Conservation (phyloP, 768 basidiomycete genomes). For the Xanthoconium purpureum region DNA sequence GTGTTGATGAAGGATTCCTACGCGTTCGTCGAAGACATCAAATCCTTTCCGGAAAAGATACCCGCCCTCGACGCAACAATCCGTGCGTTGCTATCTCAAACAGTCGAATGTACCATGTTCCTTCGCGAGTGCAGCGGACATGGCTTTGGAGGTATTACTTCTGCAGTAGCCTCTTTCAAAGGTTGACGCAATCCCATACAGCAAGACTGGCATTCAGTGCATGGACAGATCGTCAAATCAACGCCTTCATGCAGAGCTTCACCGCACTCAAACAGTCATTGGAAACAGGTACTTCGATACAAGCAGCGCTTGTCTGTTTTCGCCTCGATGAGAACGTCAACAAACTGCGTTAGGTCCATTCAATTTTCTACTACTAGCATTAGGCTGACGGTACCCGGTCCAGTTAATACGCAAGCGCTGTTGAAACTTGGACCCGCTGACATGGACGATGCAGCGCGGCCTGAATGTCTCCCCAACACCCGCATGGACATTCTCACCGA, state of each 20-base stretch:
- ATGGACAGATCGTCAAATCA: conserved; percentile 22
- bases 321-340: conserved; percentile 29
- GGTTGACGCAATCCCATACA: conserved; percentile 11
- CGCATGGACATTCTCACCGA: conserved; percentile 29
- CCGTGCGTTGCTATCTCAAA: conserved; percentile 28
- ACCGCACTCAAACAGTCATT: conserved; percentile 25
- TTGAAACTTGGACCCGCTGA: conserved; percentile 27
- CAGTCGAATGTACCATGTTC: conserved; percentile 37
- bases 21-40: conserved; percentile 30
- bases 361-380: not conserved
- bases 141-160: conserved; percentile 32
- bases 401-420: conserved; percentile 22
- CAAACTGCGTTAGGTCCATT: conserved; percentile 20
- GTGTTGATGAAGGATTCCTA: conserved; percentile 32
- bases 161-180: not conserved
- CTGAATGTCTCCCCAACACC: conserved; percentile 31
- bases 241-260: conserved; percentile 22
- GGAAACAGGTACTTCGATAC: conserved; percentile 24
- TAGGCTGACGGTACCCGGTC: not conserved
- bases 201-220: conserved; percentile 15
- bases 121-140: conserved; percentile 35
- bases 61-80: conserved; percentile 28
- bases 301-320: conserved; percentile 26
- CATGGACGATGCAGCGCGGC: conserved; percentile 27
- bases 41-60: conserved; percentile 28